Evolutionary conservation across 495 filamentous ascomycete genomes (phyloP).

Genomic region (Daldinia vernicosa): DNA sequence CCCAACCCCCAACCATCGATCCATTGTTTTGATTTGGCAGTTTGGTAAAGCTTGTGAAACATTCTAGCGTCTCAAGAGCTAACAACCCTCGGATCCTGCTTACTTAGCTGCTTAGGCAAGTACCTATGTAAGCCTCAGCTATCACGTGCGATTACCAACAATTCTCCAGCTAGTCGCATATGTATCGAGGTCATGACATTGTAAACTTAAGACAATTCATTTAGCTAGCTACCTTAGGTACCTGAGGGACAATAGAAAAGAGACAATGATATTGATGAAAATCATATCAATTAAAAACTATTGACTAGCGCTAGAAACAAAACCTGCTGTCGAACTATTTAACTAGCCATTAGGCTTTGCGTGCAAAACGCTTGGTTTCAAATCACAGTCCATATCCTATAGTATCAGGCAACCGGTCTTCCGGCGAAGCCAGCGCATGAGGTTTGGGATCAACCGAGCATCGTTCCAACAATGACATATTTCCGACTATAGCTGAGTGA

Average conservation of each 20-base stretch:
- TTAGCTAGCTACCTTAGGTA: no score
- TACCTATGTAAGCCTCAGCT: slow-evolving; percentile 8
- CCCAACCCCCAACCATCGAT: slow-evolving; percentile 4
- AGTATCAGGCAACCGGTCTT: background rate
- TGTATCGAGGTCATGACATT: background rate
- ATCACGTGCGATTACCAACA: background rate
- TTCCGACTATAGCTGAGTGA: slow-evolving; percentile 50
- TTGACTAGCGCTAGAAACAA: background rate
- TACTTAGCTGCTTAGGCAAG: background rate
- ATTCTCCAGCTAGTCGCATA: background rate
- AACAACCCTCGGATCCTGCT: background rate
- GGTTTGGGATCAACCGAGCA: background rate
- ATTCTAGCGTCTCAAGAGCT: background rate
- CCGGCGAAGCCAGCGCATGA: background rate
- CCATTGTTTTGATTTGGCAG: slow-evolving; percentile 3
- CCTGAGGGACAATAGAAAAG: no score
- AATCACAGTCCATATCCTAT: slow-evolving; percentile 2
- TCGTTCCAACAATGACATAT: background rate
- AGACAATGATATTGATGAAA: background rate
- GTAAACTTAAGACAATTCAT: no score
- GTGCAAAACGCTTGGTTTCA: no score
- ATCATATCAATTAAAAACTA: background rate
- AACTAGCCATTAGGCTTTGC: no score
- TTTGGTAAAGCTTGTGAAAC: slow-evolving; percentile 16
- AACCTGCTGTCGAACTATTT: background rate